These are phyloP conservation scores for Elaeagnus macrophylla DNA, from an alignment of 306 rosid genomes.

Conservation along the genomic window DNA sequence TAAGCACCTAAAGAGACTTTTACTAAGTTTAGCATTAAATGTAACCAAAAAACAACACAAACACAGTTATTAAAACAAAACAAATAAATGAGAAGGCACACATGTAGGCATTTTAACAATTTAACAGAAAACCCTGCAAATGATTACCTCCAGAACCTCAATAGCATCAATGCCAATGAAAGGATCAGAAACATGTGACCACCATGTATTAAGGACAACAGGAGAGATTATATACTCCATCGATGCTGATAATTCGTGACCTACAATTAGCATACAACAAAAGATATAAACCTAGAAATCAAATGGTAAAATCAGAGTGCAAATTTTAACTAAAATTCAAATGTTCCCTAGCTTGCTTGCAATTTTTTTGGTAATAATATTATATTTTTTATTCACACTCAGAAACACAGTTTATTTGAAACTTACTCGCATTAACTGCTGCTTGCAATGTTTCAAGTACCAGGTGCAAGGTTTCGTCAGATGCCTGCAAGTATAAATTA, in stretches of 20 bases:
- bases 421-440: slow-evolving; percentile 64
- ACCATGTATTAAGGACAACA: slow-evolving; percentile 76
- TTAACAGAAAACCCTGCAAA: slow-evolving; percentile 12
- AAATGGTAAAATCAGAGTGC: not conserved
- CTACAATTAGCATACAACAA: slow-evolving; percentile 28
- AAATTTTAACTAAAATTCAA: too few relatives aligned
- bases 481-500: slow-evolving; percentile 53
- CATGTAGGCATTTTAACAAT: slow-evolving; percentile 7
- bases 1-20: too few relatives aligned
- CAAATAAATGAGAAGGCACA: not conserved
- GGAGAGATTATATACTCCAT: slow-evolving; percentile 76
- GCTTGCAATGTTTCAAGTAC: slow-evolving; percentile 85
- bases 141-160: slow-evolving; percentile 85
- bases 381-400: not conserved
- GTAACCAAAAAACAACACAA: too few relatives aligned
- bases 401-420: not conserved
- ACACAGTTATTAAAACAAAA: not conserved
- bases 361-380: too few relatives aligned
- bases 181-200: slow-evolving; percentile 79
- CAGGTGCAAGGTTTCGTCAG: slow-evolving; percentile 84
- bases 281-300: slow-evolving; percentile 17
- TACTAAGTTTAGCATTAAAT: too few relatives aligned
- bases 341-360: too few relatives aligned
- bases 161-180: slow-evolving; percentile 83
- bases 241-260: slow-evolving; percentile 45